These are phyloP conservation scores for Dendrobium catenatum DNA, from an alignment of 106 monocot genomes.

Conservation along the genomic window DNA sequence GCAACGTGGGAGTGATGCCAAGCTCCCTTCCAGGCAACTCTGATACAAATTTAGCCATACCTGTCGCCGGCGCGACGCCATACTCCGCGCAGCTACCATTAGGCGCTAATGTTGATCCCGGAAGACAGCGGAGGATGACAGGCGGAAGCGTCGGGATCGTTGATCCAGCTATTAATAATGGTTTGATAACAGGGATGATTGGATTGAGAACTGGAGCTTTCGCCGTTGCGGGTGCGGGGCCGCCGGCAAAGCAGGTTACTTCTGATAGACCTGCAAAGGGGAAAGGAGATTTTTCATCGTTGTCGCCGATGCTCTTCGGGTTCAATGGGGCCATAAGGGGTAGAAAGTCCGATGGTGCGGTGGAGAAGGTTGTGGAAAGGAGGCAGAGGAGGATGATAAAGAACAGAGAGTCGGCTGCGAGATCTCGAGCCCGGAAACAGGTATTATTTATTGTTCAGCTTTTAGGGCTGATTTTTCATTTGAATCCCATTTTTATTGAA, in stretches of 20 bases:
- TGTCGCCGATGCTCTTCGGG: slow-evolving; percentile 43
- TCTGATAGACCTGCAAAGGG: slow-evolving; percentile 18
- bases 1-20: neutral
- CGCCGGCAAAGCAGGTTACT: slow-evolving; percentile 22
- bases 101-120: slow-evolving; percentile 10
- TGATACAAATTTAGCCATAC: slow-evolving; percentile 7
- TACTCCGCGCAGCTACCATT: slow-evolving; percentile 11
- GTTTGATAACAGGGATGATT: slow-evolving; percentile 25
- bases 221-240: slow-evolving; percentile 7
- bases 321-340: slow-evolving; percentile 32
- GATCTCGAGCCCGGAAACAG: slow-evolving; percentile 58
- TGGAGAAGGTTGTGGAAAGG: slow-evolving; percentile 29
- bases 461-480: no score
- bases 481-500: no score
- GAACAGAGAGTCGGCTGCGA: slow-evolving; percentile 54
- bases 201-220: slow-evolving; percentile 29
- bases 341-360: slow-evolving; percentile 32
- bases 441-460: slow-evolving; percentile 4
- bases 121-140: slow-evolving; percentile 5
- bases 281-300: slow-evolving; percentile 29
- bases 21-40: neutral
- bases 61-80: neutral
- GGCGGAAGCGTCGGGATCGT: slow-evolving; percentile 29
- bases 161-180: slow-evolving; percentile 24
- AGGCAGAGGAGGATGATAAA: slow-evolving; percentile 63